phyloP scores from a whole-genome alignment of 805 yeast genomes.

The Priceomyces carsonii region DNA sequence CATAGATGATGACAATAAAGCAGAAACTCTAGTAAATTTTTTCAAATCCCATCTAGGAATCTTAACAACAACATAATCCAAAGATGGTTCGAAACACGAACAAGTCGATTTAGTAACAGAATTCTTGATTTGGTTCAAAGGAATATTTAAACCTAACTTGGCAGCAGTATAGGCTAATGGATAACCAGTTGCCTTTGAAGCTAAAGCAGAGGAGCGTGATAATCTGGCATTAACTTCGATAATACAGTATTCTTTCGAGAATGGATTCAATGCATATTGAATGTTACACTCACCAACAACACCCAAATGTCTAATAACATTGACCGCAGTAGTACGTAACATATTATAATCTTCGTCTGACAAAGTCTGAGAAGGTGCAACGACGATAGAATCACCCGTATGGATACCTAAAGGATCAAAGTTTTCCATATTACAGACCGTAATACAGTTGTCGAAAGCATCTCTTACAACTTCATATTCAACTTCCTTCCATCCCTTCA shows the following conservation, averaged over 20 bases:
- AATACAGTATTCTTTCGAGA: conserved; percentile 91
- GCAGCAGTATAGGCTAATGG: conserved; percentile 99
- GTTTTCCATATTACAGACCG: conserved; percentile 99
- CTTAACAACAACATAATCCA: conserved; percentile 95
- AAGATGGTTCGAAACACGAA: conserved; percentile 96
- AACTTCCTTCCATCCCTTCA: conserved; percentile 99
- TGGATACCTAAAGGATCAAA: conserved; percentile 98
- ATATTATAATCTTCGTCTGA: conserved; percentile 97
- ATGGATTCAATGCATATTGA: conserved; percentile 94
- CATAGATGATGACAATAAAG: conserved; percentile 88
- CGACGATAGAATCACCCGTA: conserved; percentile 98
- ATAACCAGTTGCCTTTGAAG: conserved; percentile 98
- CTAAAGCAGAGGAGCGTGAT: conserved; percentile 97
- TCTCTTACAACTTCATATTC: conserved; percentile 99
- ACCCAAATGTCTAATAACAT: conserved; percentile 94
- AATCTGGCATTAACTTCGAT: conserved; percentile 98
- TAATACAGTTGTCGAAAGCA: conserved; percentile 94
- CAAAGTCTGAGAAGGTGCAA: conserved; percentile 97
- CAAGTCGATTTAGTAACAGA: conserved; percentile 92
- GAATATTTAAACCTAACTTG: conserved; percentile 88
- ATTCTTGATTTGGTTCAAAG: conserved; percentile 87
- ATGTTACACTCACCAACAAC: conserved; percentile 99
- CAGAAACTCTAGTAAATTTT: conserved; percentile 91
- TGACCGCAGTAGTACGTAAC: conserved; percentile 97
- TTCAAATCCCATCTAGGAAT: conserved; percentile 99